Base-by-base conservation (phyloP, 768 basidiomycete genomes). In the Atractiella rhizophila region DNA sequence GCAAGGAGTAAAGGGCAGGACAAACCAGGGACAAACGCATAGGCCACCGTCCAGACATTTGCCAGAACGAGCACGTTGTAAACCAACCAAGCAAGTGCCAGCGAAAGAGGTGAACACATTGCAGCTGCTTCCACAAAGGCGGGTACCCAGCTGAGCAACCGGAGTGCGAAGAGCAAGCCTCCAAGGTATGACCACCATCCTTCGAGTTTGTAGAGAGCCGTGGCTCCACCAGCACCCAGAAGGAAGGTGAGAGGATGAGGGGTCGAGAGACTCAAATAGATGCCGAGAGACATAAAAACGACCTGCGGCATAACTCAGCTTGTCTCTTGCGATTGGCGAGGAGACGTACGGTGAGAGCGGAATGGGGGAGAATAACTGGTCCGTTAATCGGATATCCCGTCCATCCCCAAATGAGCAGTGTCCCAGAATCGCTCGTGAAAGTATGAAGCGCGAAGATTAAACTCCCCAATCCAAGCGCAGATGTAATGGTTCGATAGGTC, bases 11-110 rank as follows among this genome's bases (percentile, higher is more conserved):
- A 30, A 30, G 16, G n/a, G n/a, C n/a, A n/a, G n/a, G n/a, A n/a
- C 11, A 30, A 16, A 30, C 29, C 29, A 12, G 46, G 46, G 2
- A 51, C 49, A 19, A 51, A 51, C 12, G 46, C 49, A 38, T 51
- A 51, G 16, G 49, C 49, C 16, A 42, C 39, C 4, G 39, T 25
- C 21, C 33, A 40, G 0, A 46, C 43, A 20, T 34, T 39, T 3
- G 40, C 35, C 19, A 50, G 43, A 9, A 40, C 40, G 11, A 50
- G 27, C 8, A 43, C 11, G 18, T 29, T 35, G 35, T 50, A 47
- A 18, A 28, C 3, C 15, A 37, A 4, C 31, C 45, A 43, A 2
- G 49, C 43, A n/a, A 16, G 4, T 33, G 37, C 40, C 35, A 47
- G 43, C 16, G 40, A 13, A 2, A n/a, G 0, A 0, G n/a, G 28